phyloP scores from a whole-genome alignment of 2,329 filamentous ascomycete genomes.

The Macroventuria anomochaeta region DNA sequence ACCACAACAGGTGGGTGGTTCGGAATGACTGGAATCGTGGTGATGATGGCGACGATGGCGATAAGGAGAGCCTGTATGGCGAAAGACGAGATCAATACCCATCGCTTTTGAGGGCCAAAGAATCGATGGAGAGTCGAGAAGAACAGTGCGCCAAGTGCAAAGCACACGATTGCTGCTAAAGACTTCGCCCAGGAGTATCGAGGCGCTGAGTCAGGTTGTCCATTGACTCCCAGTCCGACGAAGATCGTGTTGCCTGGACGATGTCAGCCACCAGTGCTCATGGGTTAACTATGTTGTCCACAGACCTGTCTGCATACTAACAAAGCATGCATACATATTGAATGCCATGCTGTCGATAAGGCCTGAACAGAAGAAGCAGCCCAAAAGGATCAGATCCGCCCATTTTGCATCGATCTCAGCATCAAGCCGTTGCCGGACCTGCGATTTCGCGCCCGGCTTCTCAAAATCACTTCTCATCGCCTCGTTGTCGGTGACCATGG shows the following conservation, averaged over 20 bases:
- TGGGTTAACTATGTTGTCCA: neutral
- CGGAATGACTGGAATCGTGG: constrained; percentile 50
- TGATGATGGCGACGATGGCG: constrained; percentile 59
- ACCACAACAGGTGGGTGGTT: constrained; percentile 30
- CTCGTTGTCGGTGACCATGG: constrained; percentile 1
- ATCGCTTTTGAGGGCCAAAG: constrained; percentile 58
- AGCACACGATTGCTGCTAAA: constrained; percentile 55
- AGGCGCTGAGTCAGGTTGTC: constrained; percentile 57
- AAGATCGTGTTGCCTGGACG: constrained; percentile 67
- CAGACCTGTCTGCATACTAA: constrained; percentile 61
- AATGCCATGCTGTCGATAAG: constrained; percentile 57
- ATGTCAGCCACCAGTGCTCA: neutral
- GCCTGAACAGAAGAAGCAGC: constrained; percentile 56
- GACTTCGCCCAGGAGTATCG: constrained; percentile 33
- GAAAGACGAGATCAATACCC: constrained; percentile 59
- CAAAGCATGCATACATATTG: constrained; percentile 58
- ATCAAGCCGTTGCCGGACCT: constrained; percentile 15
- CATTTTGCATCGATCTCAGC: constrained; percentile 21
- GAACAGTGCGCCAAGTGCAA: constrained; percentile 53
- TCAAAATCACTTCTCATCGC: neutral
- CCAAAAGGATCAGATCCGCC: constrained; percentile 45
- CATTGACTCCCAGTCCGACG: constrained; percentile 64
- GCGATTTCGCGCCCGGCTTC: constrained; percentile 8
- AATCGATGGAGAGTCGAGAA: constrained; percentile 63
- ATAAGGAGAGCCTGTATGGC: constrained; percentile 59